Conservation (phyloP, 768 basidiomycete genomes). For the Auriscalpium vulgare region DNA sequence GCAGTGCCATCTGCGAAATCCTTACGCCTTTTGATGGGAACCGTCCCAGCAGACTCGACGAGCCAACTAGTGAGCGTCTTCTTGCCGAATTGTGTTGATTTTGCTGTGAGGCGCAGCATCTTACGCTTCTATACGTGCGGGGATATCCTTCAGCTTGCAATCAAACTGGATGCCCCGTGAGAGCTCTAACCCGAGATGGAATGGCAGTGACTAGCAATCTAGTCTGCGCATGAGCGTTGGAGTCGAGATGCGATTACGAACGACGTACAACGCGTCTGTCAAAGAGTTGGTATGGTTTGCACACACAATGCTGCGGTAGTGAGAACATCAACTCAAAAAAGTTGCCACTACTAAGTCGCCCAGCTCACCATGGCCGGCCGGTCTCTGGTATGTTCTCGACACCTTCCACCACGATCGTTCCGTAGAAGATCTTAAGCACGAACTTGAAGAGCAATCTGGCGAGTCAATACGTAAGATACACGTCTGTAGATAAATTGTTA, state of each 20-base stretch:
- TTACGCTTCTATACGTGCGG: constrained; percentile 48
- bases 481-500: neutral
- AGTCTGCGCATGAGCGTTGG: neutral
- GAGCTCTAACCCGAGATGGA: constrained; percentile 47
- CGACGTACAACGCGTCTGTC: constrained; percentile 74
- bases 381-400: constrained; percentile 58
- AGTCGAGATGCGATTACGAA: neutral
- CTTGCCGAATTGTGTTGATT: constrained; percentile 78
- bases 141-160: constrained; percentile 1
- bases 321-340: neutral
- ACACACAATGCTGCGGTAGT: constrained; percentile 59
- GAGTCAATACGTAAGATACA: constrained; percentile 1
- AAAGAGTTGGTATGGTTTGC: constrained; percentile 84
- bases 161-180: neutral
- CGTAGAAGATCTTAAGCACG: constrained; percentile 88
- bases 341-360: neutral
- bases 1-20: constrained; percentile 47
- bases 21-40: constrained; percentile 72
- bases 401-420: constrained; percentile 81
- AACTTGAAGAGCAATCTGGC: constrained; percentile 64
- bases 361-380: constrained; percentile 61
- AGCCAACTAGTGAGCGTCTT: constrained; percentile 86
- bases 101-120: constrained; percentile 80
- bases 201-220: constrained; percentile 72
- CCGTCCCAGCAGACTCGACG: constrained; percentile 81